These are phyloP conservation scores for Phaeotremella fagi DNA, from an alignment of 768 basidiomycete genomes.

Conservation along the genomic window DNA sequence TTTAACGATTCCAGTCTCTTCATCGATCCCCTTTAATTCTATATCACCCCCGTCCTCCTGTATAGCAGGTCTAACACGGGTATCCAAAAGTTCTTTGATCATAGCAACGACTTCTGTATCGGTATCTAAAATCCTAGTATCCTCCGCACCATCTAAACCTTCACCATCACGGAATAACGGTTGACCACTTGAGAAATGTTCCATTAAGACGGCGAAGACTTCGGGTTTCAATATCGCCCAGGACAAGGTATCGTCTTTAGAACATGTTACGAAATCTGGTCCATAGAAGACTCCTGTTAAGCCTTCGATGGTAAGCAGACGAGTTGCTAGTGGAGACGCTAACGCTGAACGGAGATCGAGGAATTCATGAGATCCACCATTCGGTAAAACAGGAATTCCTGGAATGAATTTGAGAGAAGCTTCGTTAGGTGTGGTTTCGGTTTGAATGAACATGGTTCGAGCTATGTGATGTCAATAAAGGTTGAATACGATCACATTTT, in stretches of 20 bases:
- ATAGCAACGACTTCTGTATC: slow-evolving; percentile 97
- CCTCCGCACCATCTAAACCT: slow-evolving; percentile 67
- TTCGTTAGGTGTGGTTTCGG: slow-evolving; percentile 93
- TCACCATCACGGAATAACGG: slow-evolving; percentile 77
- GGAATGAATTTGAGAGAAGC: slow-evolving; percentile 98
- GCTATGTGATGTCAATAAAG: slow-evolving; percentile 27
- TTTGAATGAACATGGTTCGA: slow-evolving; percentile 96
- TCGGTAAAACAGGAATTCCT: slow-evolving; percentile 78
- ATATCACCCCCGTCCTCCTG: slow-evolving; percentile 99
- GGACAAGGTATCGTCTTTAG: slow-evolving; percentile 59
- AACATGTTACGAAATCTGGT: slow-evolving; percentile 95
- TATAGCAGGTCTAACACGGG: slow-evolving; percentile 88
- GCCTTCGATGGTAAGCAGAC: slow-evolving; percentile 90
- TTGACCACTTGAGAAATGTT: slow-evolving; percentile 88
- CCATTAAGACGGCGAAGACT: slow-evolving; percentile 93
- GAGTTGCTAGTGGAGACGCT: slow-evolving; percentile 86
- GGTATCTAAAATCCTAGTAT: slow-evolving; percentile 85
- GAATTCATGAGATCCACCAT: slow-evolving; percentile 83
- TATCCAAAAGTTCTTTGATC: slow-evolving; percentile 97
- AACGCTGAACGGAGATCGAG: slow-evolving; percentile 81
- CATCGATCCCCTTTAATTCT: slow-evolving; percentile 85
- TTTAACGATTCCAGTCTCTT: slow-evolving; percentile 69
- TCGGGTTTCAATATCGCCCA: slow-evolving; percentile 96
- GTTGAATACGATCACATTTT: neutral
- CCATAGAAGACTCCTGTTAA: slow-evolving; percentile 87